Conservation (phyloP, 441 rosid species). For the Croton setiger region DNA sequence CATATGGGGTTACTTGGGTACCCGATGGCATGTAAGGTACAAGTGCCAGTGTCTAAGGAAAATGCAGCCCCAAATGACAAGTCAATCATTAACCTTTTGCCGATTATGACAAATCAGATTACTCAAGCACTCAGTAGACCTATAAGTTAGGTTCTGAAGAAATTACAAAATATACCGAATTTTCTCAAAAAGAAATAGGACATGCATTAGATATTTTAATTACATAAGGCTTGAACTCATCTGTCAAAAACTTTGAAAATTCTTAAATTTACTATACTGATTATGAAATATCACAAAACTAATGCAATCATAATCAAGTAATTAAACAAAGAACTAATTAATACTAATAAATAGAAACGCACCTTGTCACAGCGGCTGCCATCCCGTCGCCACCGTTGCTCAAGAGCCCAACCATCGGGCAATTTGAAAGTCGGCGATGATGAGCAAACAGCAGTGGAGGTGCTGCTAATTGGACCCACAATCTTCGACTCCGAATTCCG, state of each 20-base stretch:
- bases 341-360: background rate
- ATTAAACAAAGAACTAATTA: background rate
- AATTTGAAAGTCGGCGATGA: conserved; percentile 16
- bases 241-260: too few relatives aligned
- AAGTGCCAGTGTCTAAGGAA: background rate
- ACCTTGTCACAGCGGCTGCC: conserved; percentile 20
- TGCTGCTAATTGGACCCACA: conserved; percentile 18
- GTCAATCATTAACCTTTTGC: background rate
- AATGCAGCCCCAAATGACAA: background rate
- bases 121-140: background rate
- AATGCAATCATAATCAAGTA: background rate
- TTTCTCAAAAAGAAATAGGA: too few relatives aligned
- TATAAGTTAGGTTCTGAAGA: background rate
- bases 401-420: conserved; percentile 39
- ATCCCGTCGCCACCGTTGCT: conserved; percentile 30
- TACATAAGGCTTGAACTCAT: background rate
- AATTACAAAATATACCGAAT: too few relatives aligned
- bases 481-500: conserved; percentile 21
- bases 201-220: too few relatives aligned
- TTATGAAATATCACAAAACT: background rate
- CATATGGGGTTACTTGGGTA: background rate
- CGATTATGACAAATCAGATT: background rate
- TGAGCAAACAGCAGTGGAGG: background rate
- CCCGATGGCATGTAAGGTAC: background rate
- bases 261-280: too few relatives aligned